Base-by-base conservation (phyloP, 2,329 filamentous ascomycete genomes). In the Xylaria sp. region DNA sequence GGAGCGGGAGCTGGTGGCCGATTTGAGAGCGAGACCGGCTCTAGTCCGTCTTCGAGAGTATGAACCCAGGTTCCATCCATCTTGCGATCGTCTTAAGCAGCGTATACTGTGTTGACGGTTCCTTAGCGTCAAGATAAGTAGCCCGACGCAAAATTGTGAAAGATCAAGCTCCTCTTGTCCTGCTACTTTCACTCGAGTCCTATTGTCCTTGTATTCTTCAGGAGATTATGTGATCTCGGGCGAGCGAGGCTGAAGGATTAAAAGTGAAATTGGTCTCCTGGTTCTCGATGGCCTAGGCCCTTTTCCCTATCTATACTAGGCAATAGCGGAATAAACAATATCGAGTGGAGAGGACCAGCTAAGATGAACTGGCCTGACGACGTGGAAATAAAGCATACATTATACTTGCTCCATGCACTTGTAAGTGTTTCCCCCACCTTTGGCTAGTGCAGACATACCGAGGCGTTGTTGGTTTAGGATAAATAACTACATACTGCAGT, bases 41-140 rank as follows among this genome's bases (percentile, higher is more conserved):
- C 61, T 5, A 54, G 19, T 11, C 61, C 64, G 19, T 58, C 54
- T 38, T 66, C 64, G 27, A 62, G 58, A 10, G 61, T 64, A 19
- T 66, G 64, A 44, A 60, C 49, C 62, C 64, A 62, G 11, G 64
- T 53, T 41, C 58, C 64, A 48, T 66, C 64, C 64, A 66, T 66
- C 43, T 43, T 49, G 41, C n/a, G 33, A 49, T 31, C 23, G 27
- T 38, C 27, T 47, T 37, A 11, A 27, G 53, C 40, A 21, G 21
- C 29, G 25, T 21, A 13, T 3, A 10, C 49, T 35, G 25, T 43
- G 33, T 11, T 33, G 11, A 41, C 46, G 15, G 21, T 11, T 37
- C 13, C 19, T 35, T 40, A 17, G n/a, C 6, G 52, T 51, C 46
- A 41, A 47, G 47, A 37, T 58, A n/a, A 19, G 23, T 35, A 38